Percentiles rank a stretch among this genome's conserved stretches.
phyloP scores from a whole-genome alignment of 495 filamentous ascomycete species.

The Clohesyomyces aquaticus region DNA sequence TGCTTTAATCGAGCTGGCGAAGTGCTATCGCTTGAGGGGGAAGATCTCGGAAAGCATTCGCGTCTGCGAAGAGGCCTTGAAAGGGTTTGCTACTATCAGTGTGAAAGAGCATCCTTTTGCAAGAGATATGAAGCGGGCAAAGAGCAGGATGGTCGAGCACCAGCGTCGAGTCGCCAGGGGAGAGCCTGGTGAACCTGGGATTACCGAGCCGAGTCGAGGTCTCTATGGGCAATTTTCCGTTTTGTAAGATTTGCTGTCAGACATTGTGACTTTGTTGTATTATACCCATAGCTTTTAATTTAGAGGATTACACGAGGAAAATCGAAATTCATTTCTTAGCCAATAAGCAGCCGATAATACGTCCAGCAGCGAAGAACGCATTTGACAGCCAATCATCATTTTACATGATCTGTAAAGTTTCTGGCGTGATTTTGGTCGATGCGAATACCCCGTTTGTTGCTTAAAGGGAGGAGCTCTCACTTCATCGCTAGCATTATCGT shows the following conservation, averaged over 20 bases:
- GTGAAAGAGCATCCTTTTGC: conserved; percentile 10
- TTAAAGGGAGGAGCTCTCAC: too few relatives aligned
- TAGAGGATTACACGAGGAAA: background rate
- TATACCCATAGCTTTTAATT: background rate
- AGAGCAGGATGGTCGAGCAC: conserved; percentile 9
- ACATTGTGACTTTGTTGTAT: background rate
- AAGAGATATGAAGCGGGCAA: conserved; percentile 8
- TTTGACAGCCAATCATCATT: too few relatives aligned
- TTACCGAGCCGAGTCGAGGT: background rate
- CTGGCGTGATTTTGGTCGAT: too few relatives aligned
- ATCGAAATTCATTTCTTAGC: too few relatives aligned
- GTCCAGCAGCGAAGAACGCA: too few relatives aligned
- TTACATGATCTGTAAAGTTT: too few relatives aligned
- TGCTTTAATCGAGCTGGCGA: conserved; percentile 30
- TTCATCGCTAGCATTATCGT: too few relatives aligned
- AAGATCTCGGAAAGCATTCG: conserved; percentile 28
- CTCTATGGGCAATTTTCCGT: conserved; percentile 5
- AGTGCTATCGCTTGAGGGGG: conserved; percentile 33
- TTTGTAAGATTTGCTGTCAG: conserved; percentile 8
- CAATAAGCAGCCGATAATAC: too few relatives aligned
- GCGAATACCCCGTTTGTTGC: too few relatives aligned
- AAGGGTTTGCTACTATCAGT: conserved; percentile 9
- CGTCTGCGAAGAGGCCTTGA: conserved; percentile 4
- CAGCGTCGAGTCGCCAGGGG: background rate
- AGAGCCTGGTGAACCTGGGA: conserved; percentile 1